A percentile compares a stretch with the other conserved stretches of the same genome.
Conservation (phyloP, 495 filamentous ascomycete genomes). For the Lophiotrema nucula region DNA sequence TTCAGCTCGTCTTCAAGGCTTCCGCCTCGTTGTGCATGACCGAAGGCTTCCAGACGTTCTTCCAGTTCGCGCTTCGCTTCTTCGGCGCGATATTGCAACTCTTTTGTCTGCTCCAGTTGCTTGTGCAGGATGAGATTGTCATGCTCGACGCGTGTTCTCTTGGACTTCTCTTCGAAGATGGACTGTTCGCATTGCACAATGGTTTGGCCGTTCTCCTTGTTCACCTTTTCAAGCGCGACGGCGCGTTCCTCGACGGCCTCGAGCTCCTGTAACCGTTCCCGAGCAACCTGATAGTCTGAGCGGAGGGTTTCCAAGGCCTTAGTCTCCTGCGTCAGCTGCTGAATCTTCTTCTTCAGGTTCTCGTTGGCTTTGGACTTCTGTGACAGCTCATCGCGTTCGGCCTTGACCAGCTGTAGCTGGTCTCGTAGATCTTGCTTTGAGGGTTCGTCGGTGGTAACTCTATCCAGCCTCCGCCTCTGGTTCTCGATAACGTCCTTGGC, state of each 20-base stretch:
- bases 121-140: conserved; percentile 58
- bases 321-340: conserved; percentile 56
- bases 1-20: conserved; percentile 32
- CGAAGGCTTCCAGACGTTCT: conserved; percentile 46
- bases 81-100: conserved; percentile 56
- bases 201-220: conserved; percentile 59
- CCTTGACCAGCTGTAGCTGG: conserved; percentile 64
- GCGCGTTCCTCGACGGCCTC: conserved; percentile 42
- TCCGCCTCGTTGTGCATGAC: conserved; percentile 12
- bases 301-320: conserved; percentile 33
- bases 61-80: conserved; percentile 56
- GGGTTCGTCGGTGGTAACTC: conserved; percentile 45
- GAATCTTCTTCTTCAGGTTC: conserved; percentile 69
- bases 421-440: conserved; percentile 43
- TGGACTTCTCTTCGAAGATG: conserved; percentile 57
- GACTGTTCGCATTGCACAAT: conserved; percentile 62
- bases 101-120: conserved; percentile 53
- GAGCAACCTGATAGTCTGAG: conserved; percentile 52
- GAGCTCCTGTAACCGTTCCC: conserved; percentile 57
- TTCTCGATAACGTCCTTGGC: conserved; percentile 50
- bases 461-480: conserved; percentile 64
- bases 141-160: conserved; percentile 57
- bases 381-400: conserved; percentile 69
- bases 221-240: conserved; percentile 52
- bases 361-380: conserved; percentile 77